Conservation (phyloP, 2,329 filamentous ascomycete genomes). For the Amphichorda felina region DNA sequence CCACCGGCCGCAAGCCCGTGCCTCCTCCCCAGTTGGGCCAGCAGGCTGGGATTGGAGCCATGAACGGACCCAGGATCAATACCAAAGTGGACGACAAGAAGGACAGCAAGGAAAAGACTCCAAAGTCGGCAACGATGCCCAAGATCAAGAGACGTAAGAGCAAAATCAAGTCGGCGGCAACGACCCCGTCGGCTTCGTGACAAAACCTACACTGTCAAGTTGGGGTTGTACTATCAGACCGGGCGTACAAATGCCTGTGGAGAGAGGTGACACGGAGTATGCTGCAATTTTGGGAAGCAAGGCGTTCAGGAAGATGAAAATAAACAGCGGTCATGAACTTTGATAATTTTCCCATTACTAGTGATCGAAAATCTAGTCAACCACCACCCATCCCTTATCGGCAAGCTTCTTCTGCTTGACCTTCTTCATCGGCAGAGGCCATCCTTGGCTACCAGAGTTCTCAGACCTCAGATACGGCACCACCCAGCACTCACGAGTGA, state of each 20-base stretch:
- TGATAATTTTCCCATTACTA: too few species aligned
- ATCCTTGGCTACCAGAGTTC: constrained; percentile 55
- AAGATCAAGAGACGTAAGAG: constrained; percentile 38
- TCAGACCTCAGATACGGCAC: constrained; percentile 66
- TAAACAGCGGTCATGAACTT: too few species aligned
- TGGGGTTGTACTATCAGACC: too few species aligned
- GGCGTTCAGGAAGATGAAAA: constrained; percentile 1
- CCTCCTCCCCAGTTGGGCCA: constrained; percentile 17
- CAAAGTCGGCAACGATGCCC: constrained; percentile 24
- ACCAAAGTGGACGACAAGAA: constrained; percentile 33
- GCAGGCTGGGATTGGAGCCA: constrained; percentile 18
- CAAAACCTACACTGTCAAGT: too few species aligned
- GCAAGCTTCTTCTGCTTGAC: constrained; percentile 66
- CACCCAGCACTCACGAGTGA: constrained; percentile 66
- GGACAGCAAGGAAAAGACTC: constrained; percentile 33
- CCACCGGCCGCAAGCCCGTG: constrained; percentile 40
- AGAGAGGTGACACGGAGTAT: too few species aligned
- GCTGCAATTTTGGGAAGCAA: not conserved
- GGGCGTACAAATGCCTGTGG: too few species aligned
- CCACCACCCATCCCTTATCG: constrained; percentile 65
- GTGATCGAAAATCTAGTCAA: not conserved
- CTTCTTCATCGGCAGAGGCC: constrained; percentile 78
- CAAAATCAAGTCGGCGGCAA: constrained; percentile 20
- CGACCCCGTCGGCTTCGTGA: constrained; percentile 14
- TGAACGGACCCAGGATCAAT: constrained; percentile 21